phyloP scores from a whole-genome alignment of 2,329 filamentous ascomycete genomes.

The Paraphaeosphaeria minitans region DNA sequence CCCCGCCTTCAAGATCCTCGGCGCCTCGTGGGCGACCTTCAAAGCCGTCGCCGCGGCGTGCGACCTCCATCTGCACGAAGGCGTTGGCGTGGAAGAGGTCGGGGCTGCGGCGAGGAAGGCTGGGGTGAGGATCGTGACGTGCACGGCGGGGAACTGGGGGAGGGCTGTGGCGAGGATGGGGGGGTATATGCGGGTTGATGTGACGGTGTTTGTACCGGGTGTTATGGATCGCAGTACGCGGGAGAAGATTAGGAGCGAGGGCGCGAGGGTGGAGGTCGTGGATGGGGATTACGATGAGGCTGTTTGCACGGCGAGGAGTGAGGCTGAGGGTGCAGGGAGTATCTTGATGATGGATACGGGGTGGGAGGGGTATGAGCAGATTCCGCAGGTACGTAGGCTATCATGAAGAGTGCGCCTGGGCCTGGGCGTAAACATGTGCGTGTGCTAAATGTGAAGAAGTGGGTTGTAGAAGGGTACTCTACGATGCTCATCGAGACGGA shows the following conservation, averaged over 20 bases:
- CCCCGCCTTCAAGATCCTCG: conserved; percentile 80
- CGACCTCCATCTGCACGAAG: conserved; percentile 49
- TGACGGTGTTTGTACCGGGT: conserved; percentile 66
- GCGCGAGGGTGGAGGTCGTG: conserved; percentile 62
- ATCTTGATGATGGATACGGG: conserved; percentile 72
- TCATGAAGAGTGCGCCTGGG: no score
- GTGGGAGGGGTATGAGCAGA: conserved; percentile 68
- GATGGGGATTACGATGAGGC: conserved; percentile 69
- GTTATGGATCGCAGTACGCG: conserved; percentile 62
- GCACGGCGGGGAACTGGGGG: conserved; percentile 79
- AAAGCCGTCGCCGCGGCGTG: conserved; percentile 59
- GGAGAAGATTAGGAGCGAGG: conserved; percentile 64
- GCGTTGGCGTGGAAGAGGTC: conserved; percentile 55
- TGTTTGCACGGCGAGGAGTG: conserved; percentile 56
- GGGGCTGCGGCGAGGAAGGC: conserved; percentile 29
- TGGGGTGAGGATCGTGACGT: conserved; percentile 60
- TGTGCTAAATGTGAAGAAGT: conserved; percentile 48
- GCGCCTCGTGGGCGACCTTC: conserved; percentile 75
- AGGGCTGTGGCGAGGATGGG: conserved; percentile 74
- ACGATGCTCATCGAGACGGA: conserved; percentile 75
- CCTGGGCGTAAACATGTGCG: neutral
- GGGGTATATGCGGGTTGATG: conserved; percentile 59
- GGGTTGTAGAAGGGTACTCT: conserved; percentile 78
- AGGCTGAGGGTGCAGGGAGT: conserved; percentile 47
- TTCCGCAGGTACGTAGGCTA: conserved; percentile 58